Evolutionary conservation across 139 green algal genomes (phyloP), one percentile per base, ranked within the genome.

Genomic region (Auxenochlorella protothecoides): DNA sequence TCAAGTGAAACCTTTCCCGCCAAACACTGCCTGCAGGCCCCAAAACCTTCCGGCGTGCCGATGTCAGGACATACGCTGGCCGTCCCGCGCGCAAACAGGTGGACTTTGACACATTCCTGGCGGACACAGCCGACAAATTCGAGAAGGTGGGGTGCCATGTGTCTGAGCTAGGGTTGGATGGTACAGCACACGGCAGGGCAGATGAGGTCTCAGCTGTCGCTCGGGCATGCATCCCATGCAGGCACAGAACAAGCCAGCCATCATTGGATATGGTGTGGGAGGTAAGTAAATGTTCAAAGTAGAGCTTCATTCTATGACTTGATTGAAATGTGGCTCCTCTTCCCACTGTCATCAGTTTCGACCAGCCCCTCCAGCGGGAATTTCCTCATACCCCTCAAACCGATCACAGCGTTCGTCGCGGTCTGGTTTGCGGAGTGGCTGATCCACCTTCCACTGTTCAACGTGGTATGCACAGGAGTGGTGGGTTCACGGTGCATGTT

Each of bases 371-470:
- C 16, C 65, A 12, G 77, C 78, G 51, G 87, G 27, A 44, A 44
- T 44, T 44, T 44, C 27, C 27, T 44, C 27, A 44, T 44, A 44
- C 27, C 27, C 27, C 27, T 44, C 1, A 1, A 44, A 44, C 27
- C 27, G 27, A 44, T 44, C 27, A 44, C 68, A 9, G 87, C 78
- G 4, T 54, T 88, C 1, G 10, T 66, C 4, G 82, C 82, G 3
- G 78, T 89, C 63, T 75, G 86, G 54, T 74, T 79, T 16, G 74
- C 81, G 4, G 85, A 90, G 74, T 89, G 80, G 84, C 72, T 91
- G 11, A 89, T 92, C 65, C 85, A 92, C 72, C 73, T 92, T 57
- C 87, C 87, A 3, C 76, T 75, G 3, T 81, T 92, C 61, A 76
- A 90, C 73, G 11, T 90, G 63, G 12, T 44, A 5, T 68, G 64